A percentile compares a stretch with the other conserved stretches of the same genome.
Conservation (phyloP, 192 early-diverging fungal species). For the Borealophlyctis nickersoniae region DNA sequence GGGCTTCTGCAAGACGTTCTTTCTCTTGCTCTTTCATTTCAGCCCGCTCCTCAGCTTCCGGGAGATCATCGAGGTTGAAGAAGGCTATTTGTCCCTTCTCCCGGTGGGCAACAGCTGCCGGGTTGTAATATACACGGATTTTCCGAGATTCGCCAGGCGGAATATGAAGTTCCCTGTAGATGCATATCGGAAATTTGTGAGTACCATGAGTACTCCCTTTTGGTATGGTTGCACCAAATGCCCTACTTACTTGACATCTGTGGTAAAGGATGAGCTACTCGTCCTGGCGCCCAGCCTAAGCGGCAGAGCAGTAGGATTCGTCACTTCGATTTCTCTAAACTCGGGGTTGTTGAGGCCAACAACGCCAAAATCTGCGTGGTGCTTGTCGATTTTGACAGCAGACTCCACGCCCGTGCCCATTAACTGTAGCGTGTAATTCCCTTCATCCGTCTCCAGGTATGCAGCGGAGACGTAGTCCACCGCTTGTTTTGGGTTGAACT, state of each 20-base stretch:
- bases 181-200: background rate
- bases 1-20: background rate
- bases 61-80: constrained; percentile 25
- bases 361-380: constrained; percentile 45
- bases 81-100: constrained; percentile 26
- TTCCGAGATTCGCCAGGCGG: constrained; percentile 28
- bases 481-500: constrained; percentile 38
- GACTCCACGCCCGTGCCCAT: constrained; percentile 41
- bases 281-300: constrained; percentile 34
- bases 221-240: background rate
- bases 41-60: constrained; percentile 17
- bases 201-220: background rate
- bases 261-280: constrained; percentile 26
- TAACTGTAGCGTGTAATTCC: constrained; percentile 33
- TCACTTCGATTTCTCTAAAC: constrained; percentile 35
- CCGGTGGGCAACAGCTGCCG: constrained; percentile 3
- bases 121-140: constrained; percentile 40
- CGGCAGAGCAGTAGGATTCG: constrained; percentile 34
- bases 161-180: constrained; percentile 27
- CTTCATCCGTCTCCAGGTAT: constrained; percentile 41
- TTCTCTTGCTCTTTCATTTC: background rate
- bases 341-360: constrained; percentile 51
- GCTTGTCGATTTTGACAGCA: constrained; percentile 24
- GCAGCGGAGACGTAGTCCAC: constrained; percentile 31
- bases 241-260: constrained; percentile 15